Evolutionary conservation across 495 filamentous ascomycete genomes (phyloP), one percentile per base, ranked within the genome.

Genomic region (Aspergillus nanangensis): DNA sequence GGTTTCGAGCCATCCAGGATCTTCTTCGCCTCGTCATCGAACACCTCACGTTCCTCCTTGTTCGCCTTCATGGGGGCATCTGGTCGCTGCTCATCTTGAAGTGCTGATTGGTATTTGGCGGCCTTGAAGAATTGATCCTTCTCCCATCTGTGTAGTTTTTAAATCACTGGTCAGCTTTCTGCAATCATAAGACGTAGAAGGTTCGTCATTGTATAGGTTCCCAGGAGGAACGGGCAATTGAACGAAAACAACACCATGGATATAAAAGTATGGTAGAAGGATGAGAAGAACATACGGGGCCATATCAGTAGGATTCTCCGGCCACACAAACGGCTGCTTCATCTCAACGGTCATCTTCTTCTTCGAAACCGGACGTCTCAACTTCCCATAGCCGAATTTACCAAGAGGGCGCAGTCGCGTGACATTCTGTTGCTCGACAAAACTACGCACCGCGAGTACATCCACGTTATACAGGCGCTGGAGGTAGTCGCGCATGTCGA

Each of bases 291-390:
- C 79, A 48, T 77, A 87, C 77, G 62, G 51, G 44, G 63, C 55
- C 42, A 74, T 66, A 53, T 85, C 75, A 52, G 74, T 64, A 15
- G 82, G 82, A 55, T 64, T 66, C 47, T 80, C 72, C 5, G 91
- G 91, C 82, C 86, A 96, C 46, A 83, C 79, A 75, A 96, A 96
- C 29, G 89, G 87, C 74, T 80, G 64, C 25, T 71, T 76, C 71
- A 96, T 76, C 72, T 95, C 85, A 38, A 90, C 87, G 21, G 84
- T 89, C 91, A 96, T 96, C 63, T 79, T 86, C 80, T 96, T 96
- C 51, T 82, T 75, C 25, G 80, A 71, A 45, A 72, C 66, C 20
- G 87, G 85, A 19, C 89, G 77, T 37, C 79, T 67, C 51, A 66
- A 54, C 34, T 62, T 55, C 43, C 62, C 66, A 11, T 68, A 60